Percentiles rank a stretch among this genome's conserved stretches.
phyloP scores from a whole-genome alignment of 306 rosid genomes.

The Crotalaria pallida region DNA sequence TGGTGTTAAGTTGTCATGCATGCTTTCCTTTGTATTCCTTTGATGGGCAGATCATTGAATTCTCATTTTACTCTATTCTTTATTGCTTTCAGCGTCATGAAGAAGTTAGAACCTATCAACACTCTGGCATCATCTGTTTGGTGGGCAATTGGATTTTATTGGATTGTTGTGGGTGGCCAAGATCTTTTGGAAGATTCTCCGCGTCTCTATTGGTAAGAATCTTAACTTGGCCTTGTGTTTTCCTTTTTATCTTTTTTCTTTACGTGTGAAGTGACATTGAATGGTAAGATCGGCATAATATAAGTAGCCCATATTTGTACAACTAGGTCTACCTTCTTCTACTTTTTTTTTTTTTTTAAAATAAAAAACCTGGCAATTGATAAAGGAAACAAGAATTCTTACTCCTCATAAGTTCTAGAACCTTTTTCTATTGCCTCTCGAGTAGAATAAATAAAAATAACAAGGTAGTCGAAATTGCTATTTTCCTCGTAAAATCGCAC shows the following conservation, averaged over 20 bases:
- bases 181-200: slow-evolving; percentile 76
- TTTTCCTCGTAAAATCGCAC: too few relatives aligned
- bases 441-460: neutral
- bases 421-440: neutral
- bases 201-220: slow-evolving; percentile 67
- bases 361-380: neutral
- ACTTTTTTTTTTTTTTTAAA: too few relatives aligned
- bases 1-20: neutral
- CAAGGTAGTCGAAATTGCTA: too few relatives aligned
- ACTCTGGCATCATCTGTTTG: slow-evolving; percentile 63
- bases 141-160: slow-evolving; percentile 87
- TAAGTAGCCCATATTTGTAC: neutral
- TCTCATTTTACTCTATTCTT: slow-evolving; percentile 3
- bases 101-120: slow-evolving; percentile 61
- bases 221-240: neutral
- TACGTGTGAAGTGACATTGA: neutral
- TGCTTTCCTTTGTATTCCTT: slow-evolving; percentile 1
- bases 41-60: slow-evolving; percentile 3
- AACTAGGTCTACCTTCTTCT: neutral
- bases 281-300: neutral
- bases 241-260: neutral
- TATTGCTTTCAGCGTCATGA: slow-evolving; percentile 44
- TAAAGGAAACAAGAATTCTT: neutral
- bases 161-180: slow-evolving; percentile 83
- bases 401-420: neutral